Percentiles rank a stretch among this genome's conserved stretches.
phyloP scores from a whole-genome alignment of 352 stramenopile genomes.

The Pythium insidiosum region DNA sequence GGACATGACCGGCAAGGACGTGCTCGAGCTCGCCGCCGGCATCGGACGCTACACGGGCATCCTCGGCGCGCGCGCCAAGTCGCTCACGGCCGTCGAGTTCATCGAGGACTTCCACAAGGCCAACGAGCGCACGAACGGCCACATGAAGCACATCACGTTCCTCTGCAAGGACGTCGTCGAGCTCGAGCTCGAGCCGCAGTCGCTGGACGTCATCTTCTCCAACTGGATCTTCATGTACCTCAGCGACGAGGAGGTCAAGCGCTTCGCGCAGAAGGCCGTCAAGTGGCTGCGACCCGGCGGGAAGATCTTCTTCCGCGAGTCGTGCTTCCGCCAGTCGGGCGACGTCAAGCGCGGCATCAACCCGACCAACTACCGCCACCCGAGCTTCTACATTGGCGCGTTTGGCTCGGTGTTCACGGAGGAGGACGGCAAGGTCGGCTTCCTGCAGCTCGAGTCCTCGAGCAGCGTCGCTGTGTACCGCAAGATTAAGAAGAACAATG shows the following conservation, averaged over 20 bases:
- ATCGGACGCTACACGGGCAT: neutral
- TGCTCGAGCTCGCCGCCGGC: no score
- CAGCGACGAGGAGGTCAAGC: no score
- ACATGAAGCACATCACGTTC: conserved; percentile 55
- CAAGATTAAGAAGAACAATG: conserved; percentile 82
- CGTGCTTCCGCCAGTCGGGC: no score
- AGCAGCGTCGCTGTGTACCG: conserved; percentile 51
- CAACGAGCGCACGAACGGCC: no score
- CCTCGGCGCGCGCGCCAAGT: neutral
- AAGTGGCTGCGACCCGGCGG: no score
- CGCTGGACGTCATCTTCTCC: no score
- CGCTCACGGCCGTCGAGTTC: neutral
- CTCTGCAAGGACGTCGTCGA: conserved; percentile 62
- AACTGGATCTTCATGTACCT: no score
- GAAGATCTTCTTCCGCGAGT: no score
- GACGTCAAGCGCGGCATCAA: conserved; percentile 59
- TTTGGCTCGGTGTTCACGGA: conserved; percentile 42
- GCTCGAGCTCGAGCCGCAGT: conserved; percentile 35
- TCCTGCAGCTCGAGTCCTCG: conserved; percentile 57
- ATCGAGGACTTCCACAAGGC: conserved; percentile 70
- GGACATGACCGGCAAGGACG: no score
- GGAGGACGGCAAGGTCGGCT: conserved; percentile 35
- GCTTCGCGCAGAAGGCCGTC: no score
- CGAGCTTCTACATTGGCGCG: conserved; percentile 48
- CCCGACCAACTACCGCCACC: conserved; percentile 61